Evolutionary conservation across 2,329 filamentous ascomycete genomes (phyloP), one percentile per base, ranked within the genome.

Genomic region (Cryphonectria radicalis): DNA sequence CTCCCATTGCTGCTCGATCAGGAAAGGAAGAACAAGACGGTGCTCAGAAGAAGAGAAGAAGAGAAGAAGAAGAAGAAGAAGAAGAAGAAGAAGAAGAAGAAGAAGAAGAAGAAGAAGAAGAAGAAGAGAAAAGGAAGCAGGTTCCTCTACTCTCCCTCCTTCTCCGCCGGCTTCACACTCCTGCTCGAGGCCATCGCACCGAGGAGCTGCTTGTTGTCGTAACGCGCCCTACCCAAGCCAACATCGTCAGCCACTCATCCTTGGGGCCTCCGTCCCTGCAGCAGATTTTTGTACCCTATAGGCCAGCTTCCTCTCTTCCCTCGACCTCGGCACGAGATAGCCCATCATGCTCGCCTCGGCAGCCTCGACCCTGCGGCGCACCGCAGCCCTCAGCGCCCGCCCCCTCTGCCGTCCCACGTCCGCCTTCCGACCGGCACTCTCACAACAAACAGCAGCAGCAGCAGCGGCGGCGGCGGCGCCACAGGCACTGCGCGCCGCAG

Each of bases 381-480:
- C 71, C 17, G 71, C 71, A 17, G 71, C 71, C 46, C 37, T 71
- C 46, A 42, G 57, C 57, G 59, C 70, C 62, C 67, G 67, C 22
- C 62, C 60, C 13, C 40, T 46, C 35, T 46, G 43, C 43, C 66
- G 71, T 25, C 40, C 71, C 25, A 59, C 66, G 68, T 57, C 69
- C 64, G 57, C 55, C 40, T 53, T 67, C 28, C 67, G 67, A 25
- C 46, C 43, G 5, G 43, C 67, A 50, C 74, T 53, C 71, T 69
- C 63, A 68, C 68, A 70, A 73, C 65, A 72, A 80, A 63, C 80
- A 79, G 74, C 79, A 79, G 75, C 74, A 79, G 68, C 78, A 77
- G 74, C 78, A 78, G 68, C 70, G 63, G 14, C 43, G 35, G 62
- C 62, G 43, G 32, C 32, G 3, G 32, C 32, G 32, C 60, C 67